Evolutionary conservation across 2,329 filamentous ascomycete species (phyloP), one percentile per base, ranked within the genome.

Genomic region (Juglanconis oblonga): DNA sequence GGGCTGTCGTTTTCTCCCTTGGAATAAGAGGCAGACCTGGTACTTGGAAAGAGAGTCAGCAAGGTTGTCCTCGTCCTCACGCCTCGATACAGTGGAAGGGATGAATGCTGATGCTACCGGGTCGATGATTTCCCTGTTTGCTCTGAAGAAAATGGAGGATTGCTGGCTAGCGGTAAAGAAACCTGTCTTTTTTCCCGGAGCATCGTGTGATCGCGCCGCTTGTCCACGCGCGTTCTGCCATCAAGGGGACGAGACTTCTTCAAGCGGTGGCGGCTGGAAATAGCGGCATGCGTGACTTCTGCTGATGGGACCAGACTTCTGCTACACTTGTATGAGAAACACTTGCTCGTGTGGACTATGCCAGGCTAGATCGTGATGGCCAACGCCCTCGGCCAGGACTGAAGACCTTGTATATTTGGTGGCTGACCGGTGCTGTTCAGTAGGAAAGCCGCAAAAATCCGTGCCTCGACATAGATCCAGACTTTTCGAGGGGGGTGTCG

Each of bases 281-380:
- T 11, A 48, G 42, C 40, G 33, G 47, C 57, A 36, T 40, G 58
- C 50, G 40, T 24, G 40, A 58, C 51, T 17, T 50, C 52, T 13
- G 32, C 53, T 44, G 50, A 11, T 24, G 36, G 40, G 29, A 40
- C 51, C 57, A 57, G 47, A 40, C 31, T 54, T 47, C 51, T 59
- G 59, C 57, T 55, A 58, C 61, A 61, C 56, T 52, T 61, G 58
- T 55, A 61, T 63, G 51, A 61, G 61, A 63, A 59, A 63, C 51
- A 55, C 29, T 52, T 55, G 57, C 47, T 52, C 38, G 32, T 35
- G 45, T 47, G 40, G 17, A 11, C 24, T 3, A 8, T 47, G 40
- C 35, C 32, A 13, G 14, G 14, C 51, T 42, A 36, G n/a, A 42
- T 53, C 4, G 7, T 38, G 33, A 36, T 24, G 14, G 24, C 42